Conservation (phyloP, 164 flowering plant genomes). For the Dillenia turbinata region DNA sequence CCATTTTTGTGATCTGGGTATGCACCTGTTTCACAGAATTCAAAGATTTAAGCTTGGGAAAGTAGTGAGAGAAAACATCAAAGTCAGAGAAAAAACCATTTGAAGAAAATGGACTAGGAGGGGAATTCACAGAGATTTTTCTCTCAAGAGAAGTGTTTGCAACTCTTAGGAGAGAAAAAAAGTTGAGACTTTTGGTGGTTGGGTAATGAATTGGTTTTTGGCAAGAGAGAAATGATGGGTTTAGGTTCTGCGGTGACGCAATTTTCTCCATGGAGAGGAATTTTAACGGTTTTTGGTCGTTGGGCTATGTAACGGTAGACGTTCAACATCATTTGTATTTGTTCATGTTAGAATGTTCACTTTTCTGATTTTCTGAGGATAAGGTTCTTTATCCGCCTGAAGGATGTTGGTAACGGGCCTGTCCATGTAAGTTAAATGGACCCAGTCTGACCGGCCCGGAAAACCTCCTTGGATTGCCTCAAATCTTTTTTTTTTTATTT, state of each 20-base stretch:
- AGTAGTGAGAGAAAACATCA: slow-evolving; percentile 6
- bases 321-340: no score
- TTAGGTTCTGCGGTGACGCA: slow-evolving; percentile 14
- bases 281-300: not conserved
- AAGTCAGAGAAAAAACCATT: not conserved
- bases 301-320: no score
- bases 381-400: no score
- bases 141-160: slow-evolving; percentile 14
- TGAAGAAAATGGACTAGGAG: slow-evolving; percentile 10
- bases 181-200: slow-evolving; percentile 9
- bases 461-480: no score
- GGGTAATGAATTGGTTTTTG: slow-evolving; percentile 13
- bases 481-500: no score
- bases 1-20: slow-evolving; percentile 49
- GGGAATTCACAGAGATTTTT: slow-evolving; percentile 8
- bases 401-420: no score
- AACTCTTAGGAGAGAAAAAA: slow-evolving; percentile 12
- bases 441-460: no score
- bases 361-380: no score
- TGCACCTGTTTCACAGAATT: slow-evolving; percentile 37
- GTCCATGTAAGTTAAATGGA: no score
- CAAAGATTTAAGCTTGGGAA: slow-evolving; percentile 21
- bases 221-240: slow-evolving; percentile 6
- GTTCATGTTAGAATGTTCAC: no score
- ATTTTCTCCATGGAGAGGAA: slow-evolving; percentile 27